phyloP scores from a whole-genome alignment of 176 grass and related monocot genomes.

The Aegilops umbellulata region DNA sequence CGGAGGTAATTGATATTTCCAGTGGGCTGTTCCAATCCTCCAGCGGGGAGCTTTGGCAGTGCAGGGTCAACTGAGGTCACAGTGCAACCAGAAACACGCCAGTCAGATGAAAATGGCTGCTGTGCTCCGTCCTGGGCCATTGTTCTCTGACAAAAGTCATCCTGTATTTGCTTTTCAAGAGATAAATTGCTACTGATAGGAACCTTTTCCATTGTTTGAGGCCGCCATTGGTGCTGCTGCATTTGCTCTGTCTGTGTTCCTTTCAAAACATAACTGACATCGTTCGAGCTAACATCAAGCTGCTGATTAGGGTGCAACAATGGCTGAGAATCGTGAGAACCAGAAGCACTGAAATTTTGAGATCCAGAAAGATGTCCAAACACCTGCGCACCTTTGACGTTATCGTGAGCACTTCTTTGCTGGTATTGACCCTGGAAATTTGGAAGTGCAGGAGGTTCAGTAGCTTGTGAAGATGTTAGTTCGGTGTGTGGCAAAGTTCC shows the following conservation, averaged over 20 bases:
- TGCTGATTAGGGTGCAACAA: slow-evolving; percentile 47
- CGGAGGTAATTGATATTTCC: slow-evolving; percentile 59
- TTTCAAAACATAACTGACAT: slow-evolving; percentile 47
- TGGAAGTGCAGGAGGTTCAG: slow-evolving; percentile 39
- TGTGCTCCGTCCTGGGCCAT: slow-evolving; percentile 47
- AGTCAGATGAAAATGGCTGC: slow-evolving; percentile 44
- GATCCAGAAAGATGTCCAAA: slow-evolving; percentile 57
- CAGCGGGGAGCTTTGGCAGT: slow-evolving; percentile 20
- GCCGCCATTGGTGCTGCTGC: slow-evolving; percentile 45
- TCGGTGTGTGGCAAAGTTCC: slow-evolving; percentile 56
- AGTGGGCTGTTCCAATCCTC: slow-evolving; percentile 47
- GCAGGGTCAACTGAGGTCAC: slow-evolving; percentile 29
- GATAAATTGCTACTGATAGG: slow-evolving; percentile 49
- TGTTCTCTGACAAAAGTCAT: slow-evolving; percentile 63
- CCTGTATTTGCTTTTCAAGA: slow-evolving; percentile 63
- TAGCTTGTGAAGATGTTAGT: slow-evolving; percentile 57
- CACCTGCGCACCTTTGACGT: slow-evolving; percentile 64
- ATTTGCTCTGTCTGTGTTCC: slow-evolving; percentile 54
- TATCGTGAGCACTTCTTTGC: slow-evolving; percentile 53
- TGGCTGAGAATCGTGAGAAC: slow-evolving; percentile 61
- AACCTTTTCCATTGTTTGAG: slow-evolving; percentile 59
- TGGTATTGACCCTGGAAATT: slow-evolving; percentile 69
- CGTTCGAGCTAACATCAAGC: slow-evolving; percentile 45
- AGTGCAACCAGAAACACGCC: slow-evolving; percentile 38
- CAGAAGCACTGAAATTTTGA: slow-evolving; percentile 52